phyloP scores from a whole-genome alignment of 192 early-diverging fungal species.

The Coemansia sp. region DNA sequence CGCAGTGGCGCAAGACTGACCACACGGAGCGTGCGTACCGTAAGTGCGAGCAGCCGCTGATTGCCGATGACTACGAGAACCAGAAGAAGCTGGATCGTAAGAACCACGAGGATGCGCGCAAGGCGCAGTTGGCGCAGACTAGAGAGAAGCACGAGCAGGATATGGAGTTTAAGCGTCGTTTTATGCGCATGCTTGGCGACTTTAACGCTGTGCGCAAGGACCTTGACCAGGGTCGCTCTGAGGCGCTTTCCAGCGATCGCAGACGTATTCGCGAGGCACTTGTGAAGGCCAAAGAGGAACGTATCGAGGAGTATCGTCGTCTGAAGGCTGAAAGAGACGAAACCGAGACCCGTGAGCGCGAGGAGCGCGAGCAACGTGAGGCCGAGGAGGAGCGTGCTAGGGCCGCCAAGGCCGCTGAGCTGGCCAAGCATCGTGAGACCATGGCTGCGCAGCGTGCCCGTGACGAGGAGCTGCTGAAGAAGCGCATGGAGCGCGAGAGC shows the following conservation, averaged over 20 bases:
- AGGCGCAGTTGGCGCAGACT: slow-evolving; percentile 68
- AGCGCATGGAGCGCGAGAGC: slow-evolving; percentile 48
- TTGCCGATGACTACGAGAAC: slow-evolving; percentile 86
- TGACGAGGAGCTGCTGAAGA: slow-evolving; percentile 50
- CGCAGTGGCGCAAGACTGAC: slow-evolving; percentile 78
- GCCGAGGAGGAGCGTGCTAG: slow-evolving; percentile 35
- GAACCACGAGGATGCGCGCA: slow-evolving; percentile 71
- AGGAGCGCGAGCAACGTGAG: slow-evolving; percentile 45
- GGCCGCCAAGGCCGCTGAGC: slow-evolving; percentile 46
- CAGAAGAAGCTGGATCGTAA: slow-evolving; percentile 85
- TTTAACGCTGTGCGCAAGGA: slow-evolving; percentile 62
- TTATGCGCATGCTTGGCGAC: slow-evolving; percentile 81
- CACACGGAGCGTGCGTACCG: slow-evolving; percentile 93
- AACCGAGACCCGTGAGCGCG: slow-evolving; percentile 54
- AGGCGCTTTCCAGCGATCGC: slow-evolving; percentile 62
- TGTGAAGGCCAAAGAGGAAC: slow-evolving; percentile 47
- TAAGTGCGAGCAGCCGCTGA: slow-evolving; percentile 84
- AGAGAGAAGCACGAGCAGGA: slow-evolving; percentile 68
- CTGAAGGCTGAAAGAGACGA: slow-evolving; percentile 45
- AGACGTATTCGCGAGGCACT: slow-evolving; percentile 64
- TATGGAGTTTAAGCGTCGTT: slow-evolving; percentile 74
- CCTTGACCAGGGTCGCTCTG: slow-evolving; percentile 60
- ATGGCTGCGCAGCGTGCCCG: slow-evolving; percentile 48
- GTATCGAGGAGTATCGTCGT: slow-evolving; percentile 51
- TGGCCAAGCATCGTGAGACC: slow-evolving; percentile 43